Base-by-base conservation (phyloP, 2,329 filamentous ascomycete species). In the Penicillium sp. region DNA sequence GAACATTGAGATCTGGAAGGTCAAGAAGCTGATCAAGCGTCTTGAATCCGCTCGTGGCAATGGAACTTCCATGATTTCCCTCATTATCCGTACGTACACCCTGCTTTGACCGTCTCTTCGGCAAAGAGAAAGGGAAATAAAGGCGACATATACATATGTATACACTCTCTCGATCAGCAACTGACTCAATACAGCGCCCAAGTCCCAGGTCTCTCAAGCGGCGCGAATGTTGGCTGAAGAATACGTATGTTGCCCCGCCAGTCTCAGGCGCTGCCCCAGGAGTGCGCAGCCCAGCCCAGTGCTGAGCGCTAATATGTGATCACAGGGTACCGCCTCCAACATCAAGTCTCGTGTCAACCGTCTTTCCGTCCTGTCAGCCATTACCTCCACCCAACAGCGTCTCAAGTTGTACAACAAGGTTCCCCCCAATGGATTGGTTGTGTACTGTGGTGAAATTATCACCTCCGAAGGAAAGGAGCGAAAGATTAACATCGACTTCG, bases 141-240 rank as follows among this genome's bases (percentile, higher is more conserved):
- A n/a, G n/a, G n/a, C n/a, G n/a, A n/a, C n/a, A n/a, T n/a, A n/a
- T n/a, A n/a, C n/a, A n/a, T n/a, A n/a, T n/a, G n/a, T n/a, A n/a
- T n/a, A 9, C 13, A 5, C 7, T 37, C 13, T 16, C 16, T 37
- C 34, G 16, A 7, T 37, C 18, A 2, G 18, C 19, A 70, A 61
- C 71, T 65, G 44, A 54, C 43, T 43, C 29, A 34, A 39, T 64
- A 56, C 70, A 95, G 91, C 94, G 57, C 94, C 94, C 67, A 99
- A 99, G 86, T 92, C 97, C 77, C 94, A 99, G 80, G 86, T 99
- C 62, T 97, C 94, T 42, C 89, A 92, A 71, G 89, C 91, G 51
- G 91, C 94, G 57, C 97, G 97, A 85, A 99, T 99, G 94, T 89
- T 99, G 88, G 95, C 95, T 82, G 94, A 99, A 97, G 92, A 96